Evolutionary conservation across 2,329 filamentous ascomycete species (phyloP).

Genomic region (Elsinoe necatrix): DNA sequence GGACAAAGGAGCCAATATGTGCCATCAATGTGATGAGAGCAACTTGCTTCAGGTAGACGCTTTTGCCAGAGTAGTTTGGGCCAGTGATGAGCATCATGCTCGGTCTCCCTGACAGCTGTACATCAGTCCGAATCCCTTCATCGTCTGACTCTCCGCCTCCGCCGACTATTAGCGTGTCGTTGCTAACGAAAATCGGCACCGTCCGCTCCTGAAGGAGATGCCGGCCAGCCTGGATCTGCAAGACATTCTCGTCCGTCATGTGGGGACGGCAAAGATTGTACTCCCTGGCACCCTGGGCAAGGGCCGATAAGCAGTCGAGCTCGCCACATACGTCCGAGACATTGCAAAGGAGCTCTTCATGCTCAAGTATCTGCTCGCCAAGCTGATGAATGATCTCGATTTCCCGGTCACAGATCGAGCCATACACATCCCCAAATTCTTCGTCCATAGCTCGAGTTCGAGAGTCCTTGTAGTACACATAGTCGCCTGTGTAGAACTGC

Average conservation of each 20-base stretch:
- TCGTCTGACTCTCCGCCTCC: slow-evolving; percentile 37
- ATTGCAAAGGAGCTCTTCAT: slow-evolving; percentile 55
- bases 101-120: slow-evolving; percentile 34
- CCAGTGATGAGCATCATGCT: slow-evolving; percentile 78
- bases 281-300: slow-evolving; percentile 66
- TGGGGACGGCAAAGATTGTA: slow-evolving; percentile 63
- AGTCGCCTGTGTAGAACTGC: slow-evolving; percentile 60
- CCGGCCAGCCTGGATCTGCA: slow-evolving; percentile 70
- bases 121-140: background rate
- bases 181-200: slow-evolving; percentile 72
- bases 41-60: slow-evolving; percentile 87
- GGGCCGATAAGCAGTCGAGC: slow-evolving; percentile 73
- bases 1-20: slow-evolving; percentile 87
- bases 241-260: slow-evolving; percentile 60
- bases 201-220: slow-evolving; percentile 82
- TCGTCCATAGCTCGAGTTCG: slow-evolving; percentile 74
- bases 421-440: slow-evolving; percentile 75
- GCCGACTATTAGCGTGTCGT: slow-evolving; percentile 63
- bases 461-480: slow-evolving; percentile 77
- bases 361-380: slow-evolving; percentile 59
- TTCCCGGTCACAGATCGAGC: slow-evolving; percentile 76
- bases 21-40: slow-evolving; percentile 87
- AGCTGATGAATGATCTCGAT: slow-evolving; percentile 80
- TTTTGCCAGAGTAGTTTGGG: slow-evolving; percentile 95
- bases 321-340: slow-evolving; percentile 80